Percentiles rank a stretch among this genome's conserved stretches.
These are phyloP conservation scores for Alternaria sp. DNA, from an alignment of 2,329 filamentous ascomycete genomes.

Conservation along the genomic window DNA sequence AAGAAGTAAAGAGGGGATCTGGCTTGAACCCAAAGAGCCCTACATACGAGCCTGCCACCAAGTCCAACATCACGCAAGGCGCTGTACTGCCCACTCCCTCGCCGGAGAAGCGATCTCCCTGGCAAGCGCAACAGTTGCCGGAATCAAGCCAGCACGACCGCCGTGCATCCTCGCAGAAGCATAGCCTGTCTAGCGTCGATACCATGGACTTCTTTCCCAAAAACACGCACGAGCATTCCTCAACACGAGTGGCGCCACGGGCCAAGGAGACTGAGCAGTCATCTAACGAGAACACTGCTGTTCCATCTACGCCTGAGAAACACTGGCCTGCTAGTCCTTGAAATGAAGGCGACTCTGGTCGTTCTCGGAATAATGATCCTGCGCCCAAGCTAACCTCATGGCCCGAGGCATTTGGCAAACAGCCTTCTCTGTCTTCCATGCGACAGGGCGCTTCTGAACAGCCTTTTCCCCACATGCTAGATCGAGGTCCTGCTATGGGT, in stretches of 20 bases:
- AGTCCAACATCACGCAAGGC: slow-evolving; percentile 21
- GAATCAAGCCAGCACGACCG: slow-evolving; percentile 26
- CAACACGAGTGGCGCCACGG: slow-evolving; percentile 45
- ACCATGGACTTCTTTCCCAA: slow-evolving; percentile 55
- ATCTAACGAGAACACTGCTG: slow-evolving; percentile 27
- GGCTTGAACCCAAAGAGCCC: slow-evolving; percentile 53
- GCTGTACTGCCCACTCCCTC: slow-evolving; percentile 45
- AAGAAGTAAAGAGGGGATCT: slow-evolving; percentile 41
- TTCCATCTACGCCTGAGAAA: slow-evolving; percentile 50
- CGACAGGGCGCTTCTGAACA: slow-evolving; percentile 24
- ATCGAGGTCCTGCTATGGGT: slow-evolving; percentile 18
- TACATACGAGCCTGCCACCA: slow-evolving; percentile 49
- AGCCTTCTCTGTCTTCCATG: slow-evolving; percentile 30
- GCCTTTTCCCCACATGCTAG: slow-evolving; percentile 8
- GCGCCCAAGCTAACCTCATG: slow-evolving; percentile 41
- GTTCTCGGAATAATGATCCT: slow-evolving; percentile 32
- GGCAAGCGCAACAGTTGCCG: slow-evolving; percentile 35
- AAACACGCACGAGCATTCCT: slow-evolving; percentile 53
- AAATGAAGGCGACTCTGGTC: slow-evolving; percentile 41
- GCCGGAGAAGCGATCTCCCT: slow-evolving; percentile 42
- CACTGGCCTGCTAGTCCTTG: slow-evolving; percentile 48
- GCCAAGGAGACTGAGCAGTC: slow-evolving; percentile 22
- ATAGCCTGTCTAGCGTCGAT: slow-evolving; percentile 52
- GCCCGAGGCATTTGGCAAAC: slow-evolving; percentile 44
- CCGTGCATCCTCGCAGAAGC: slow-evolving; percentile 41